Percentiles rank a stretch among this genome's conserved stretches.
phyloP scores from a whole-genome alignment of 2,329 filamentous ascomycete genomes.

The Pestalotiopsis sp. region DNA sequence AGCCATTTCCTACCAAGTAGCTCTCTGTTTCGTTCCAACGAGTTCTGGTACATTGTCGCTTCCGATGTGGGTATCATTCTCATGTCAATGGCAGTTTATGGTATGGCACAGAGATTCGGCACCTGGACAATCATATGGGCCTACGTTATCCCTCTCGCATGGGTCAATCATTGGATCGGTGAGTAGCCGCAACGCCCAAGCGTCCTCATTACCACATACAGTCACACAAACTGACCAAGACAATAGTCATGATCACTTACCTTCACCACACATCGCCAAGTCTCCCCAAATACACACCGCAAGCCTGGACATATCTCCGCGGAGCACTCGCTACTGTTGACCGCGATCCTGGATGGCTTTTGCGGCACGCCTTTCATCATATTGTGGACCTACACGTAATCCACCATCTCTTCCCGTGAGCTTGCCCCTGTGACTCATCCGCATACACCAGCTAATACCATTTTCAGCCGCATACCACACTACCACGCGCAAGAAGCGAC shows the following conservation, averaged over 20 bases:
- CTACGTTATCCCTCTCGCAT: slow-evolving; percentile 67
- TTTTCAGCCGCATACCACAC: slow-evolving; percentile 53
- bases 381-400: slow-evolving; percentile 68
- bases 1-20: slow-evolving; percentile 63
- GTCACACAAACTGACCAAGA: slow-evolving; percentile 15
- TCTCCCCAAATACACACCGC: slow-evolving; percentile 54
- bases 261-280: slow-evolving; percentile 64
- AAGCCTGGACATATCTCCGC: slow-evolving; percentile 63
- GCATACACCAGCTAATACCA: background rate
- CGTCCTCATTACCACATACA: background rate
- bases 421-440: slow-evolving; percentile 7
- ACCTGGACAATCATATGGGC: slow-evolving; percentile 57
- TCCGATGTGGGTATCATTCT: slow-evolving; percentile 60
- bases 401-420: slow-evolving; percentile 63
- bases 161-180: slow-evolving; percentile 73
- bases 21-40: slow-evolving; percentile 58
- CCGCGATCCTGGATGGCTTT: slow-evolving; percentile 64
- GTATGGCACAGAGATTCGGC: slow-evolving; percentile 54
- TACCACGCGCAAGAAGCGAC: slow-evolving; percentile 65
- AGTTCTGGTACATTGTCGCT: slow-evolving; percentile 56
- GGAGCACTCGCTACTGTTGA: slow-evolving; percentile 65
- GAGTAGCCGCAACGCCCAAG: slow-evolving; percentile 29
- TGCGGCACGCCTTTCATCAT: slow-evolving; percentile 64
- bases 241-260: slow-evolving; percentile 71
- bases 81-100: slow-evolving; percentile 52